Evolutionary conservation across 2,329 filamentous ascomycete genomes (phyloP), one percentile per base, ranked within the genome.

Genomic region (Lachnellula hyalina): DNA sequence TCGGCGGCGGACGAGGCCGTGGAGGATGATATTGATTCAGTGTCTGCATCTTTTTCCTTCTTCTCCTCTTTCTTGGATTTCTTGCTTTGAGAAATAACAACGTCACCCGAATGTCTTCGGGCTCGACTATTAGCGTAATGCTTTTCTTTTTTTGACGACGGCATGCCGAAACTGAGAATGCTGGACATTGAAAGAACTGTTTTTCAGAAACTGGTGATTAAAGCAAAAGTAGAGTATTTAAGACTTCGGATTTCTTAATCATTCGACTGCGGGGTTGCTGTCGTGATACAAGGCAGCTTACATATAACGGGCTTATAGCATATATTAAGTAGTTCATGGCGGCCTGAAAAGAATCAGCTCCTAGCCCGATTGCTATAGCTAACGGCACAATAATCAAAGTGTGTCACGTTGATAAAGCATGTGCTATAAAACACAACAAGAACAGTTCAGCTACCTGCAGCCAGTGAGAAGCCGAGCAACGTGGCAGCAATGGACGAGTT

Each of bases 131-230:
- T 65, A 6, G 61, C 44, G 45, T 61, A 60, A 40, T 65, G 59
- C 49, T 63, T 66, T 56, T 64, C 61, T 61, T 62, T 66, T 52
- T 63, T 61, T 8, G 58, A 61, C 9, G 58, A 54, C 40, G 62
- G 44, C 63, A 66, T 65, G 23, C 44, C 48, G 49, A 57, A 46
- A 50, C 38, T 58, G 8, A 56, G 51, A 28, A 60, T 28, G 28
- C 32, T 56, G 47, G 47, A 58, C 46, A 55, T 57, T 49, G 49
- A 47, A 47, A 19, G n/a, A 48, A 41, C 25, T 41, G 41, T 36
- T 19, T 15, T 47, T 12, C 4, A 14, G 34, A 25, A 19, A 19
- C 19, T 42, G 36, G 35, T 6, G n/a, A 32, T 36, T 14, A 38
- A 38, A 25, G 15, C 25, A 46, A 14, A 46, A n/a, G 9, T 34